Percentiles rank a stretch among this genome's conserved stretches.
These are phyloP conservation scores for Neurospora sp. DNA, from an alignment of 495 filamentous ascomycete genomes.

Conservation along the genomic window DNA sequence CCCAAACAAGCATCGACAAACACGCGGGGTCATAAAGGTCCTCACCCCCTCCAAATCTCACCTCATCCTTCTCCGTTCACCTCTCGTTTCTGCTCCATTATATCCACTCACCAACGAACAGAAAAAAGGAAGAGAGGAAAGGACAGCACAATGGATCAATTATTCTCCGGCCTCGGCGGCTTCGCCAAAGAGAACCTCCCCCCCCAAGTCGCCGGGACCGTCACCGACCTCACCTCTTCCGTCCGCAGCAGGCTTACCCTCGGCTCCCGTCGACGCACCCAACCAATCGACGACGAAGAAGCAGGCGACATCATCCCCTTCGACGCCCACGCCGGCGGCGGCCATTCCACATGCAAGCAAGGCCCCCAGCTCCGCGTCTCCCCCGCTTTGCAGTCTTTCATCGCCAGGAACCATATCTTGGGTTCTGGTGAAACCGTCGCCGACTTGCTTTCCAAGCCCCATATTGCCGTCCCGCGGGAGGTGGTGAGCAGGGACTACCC, in stretches of 20 bases:
- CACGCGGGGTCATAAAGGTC: not conserved
- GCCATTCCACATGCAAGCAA: constrained; percentile 26
- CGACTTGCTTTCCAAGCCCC: constrained; percentile 32
- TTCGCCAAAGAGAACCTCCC: not conserved
- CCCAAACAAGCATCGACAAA: not conserved
- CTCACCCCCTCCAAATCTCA: not conserved
- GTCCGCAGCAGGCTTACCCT: not conserved
- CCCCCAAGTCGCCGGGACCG: not conserved
- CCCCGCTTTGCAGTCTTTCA: constrained; percentile 34
- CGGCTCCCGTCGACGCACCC: not conserved
- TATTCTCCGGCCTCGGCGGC: not conserved
- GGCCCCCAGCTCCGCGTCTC: constrained; percentile 32
- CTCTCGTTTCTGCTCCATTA: not conserved
- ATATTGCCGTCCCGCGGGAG: constrained; percentile 33
- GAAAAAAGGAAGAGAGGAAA: not conserved
- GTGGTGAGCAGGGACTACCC: constrained; percentile 36
- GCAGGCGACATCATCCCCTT: constrained; percentile 36
- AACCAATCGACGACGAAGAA: constrained; percentile 36
- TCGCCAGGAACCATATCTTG: constrained; percentile 29
- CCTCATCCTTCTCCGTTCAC: not conserved
- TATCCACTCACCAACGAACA: not conserved
- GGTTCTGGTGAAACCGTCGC: constrained; percentile 23
- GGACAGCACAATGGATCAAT: not conserved
- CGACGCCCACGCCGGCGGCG: constrained; percentile 37
- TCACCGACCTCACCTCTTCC: not conserved